Evolutionary conservation across 768 basidiomycete species (phyloP).

Genomic region (Lactarius deliciosus): DNA sequence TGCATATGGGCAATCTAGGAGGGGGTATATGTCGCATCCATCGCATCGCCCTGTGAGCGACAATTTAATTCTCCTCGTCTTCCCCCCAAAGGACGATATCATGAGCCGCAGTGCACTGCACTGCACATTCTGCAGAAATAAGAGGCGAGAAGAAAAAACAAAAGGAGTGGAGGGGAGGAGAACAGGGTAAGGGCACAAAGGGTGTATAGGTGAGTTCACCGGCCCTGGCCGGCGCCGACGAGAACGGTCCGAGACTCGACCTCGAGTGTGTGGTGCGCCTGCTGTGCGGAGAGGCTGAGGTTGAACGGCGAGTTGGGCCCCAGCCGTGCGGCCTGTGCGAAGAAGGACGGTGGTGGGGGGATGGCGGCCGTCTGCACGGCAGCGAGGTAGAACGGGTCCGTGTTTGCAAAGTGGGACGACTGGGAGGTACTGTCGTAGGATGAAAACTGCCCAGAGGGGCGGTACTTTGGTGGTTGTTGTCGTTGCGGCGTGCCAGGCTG

Average conservation of each 20-base stretch:
- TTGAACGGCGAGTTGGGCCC: slow-evolving; percentile 27
- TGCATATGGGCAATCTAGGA: slow-evolving; percentile 17
- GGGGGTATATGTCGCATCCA: slow-evolving; percentile 21
- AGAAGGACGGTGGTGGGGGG: slow-evolving; percentile 22
- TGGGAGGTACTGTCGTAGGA: slow-evolving; percentile 16
- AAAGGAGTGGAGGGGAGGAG: neutral
- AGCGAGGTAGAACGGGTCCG: slow-evolving; percentile 53
- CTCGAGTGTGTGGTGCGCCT: slow-evolving; percentile 24
- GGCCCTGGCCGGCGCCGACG: slow-evolving; percentile 27
- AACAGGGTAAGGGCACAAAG: neutral
- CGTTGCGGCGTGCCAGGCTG: slow-evolving; percentile 7
- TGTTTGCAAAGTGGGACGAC: slow-evolving; percentile 42
- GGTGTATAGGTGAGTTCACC: slow-evolving; percentile 6
- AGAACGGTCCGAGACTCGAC: slow-evolving; percentile 26
- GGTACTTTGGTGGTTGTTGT: slow-evolving; percentile 18
- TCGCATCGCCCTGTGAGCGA: slow-evolving; percentile 4
- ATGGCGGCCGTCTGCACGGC: slow-evolving; percentile 37
- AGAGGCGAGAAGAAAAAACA: neutral
- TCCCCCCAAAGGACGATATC: neutral
- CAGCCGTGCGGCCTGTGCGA: slow-evolving; percentile 25
- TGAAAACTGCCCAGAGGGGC: slow-evolving; percentile 28
- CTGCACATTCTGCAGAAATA: neutral
- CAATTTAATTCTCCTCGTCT: neutral
- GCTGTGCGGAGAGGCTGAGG: slow-evolving; percentile 19
- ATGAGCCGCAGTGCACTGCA: slow-evolving; percentile 12